These are phyloP conservation scores for Aspergillus ostianus DNA, from an alignment of 495 filamentous ascomycete genomes.

Conservation along the genomic window DNA sequence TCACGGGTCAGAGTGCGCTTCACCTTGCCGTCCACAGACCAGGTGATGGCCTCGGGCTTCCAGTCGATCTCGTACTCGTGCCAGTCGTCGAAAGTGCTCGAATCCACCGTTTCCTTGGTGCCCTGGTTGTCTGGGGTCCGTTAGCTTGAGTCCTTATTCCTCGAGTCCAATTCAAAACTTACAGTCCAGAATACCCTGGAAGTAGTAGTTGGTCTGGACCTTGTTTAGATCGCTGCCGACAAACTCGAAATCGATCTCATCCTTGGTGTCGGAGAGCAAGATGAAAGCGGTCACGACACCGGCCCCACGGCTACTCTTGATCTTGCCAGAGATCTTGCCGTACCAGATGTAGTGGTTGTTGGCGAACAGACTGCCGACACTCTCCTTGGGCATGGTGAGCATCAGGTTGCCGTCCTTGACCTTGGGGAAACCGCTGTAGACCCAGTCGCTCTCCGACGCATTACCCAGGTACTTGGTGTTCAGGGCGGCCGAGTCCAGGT, in stretches of 20 bases:
- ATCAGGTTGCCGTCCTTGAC: slow-evolving; percentile 59
- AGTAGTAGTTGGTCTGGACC: slow-evolving; percentile 95
- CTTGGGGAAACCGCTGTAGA: slow-evolving; percentile 73
- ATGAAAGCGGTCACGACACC: slow-evolving; percentile 98
- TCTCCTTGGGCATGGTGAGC: slow-evolving; percentile 84
- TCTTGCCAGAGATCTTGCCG: slow-evolving; percentile 78
- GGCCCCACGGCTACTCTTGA: slow-evolving; percentile 80
- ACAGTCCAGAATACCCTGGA: slow-evolving; percentile 92
- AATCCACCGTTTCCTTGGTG: slow-evolving; percentile 62
- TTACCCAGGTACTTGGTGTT: slow-evolving; percentile 87
- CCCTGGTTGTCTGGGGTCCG: slow-evolving; percentile 63
- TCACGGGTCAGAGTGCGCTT: slow-evolving; percentile 70
- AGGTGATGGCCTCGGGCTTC: slow-evolving; percentile 79
- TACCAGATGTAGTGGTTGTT: slow-evolving; percentile 96
- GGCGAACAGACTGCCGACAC: slow-evolving; percentile 79
- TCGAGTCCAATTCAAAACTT: slow-evolving; percentile 40
- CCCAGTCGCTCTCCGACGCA: slow-evolving; percentile 76
- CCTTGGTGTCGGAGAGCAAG: slow-evolving; percentile 88
- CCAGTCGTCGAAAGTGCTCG: slow-evolving; percentile 72
- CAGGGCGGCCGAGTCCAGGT: slow-evolving; percentile 62
- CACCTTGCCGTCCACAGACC: slow-evolving; percentile 77
- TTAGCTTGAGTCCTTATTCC: background rate
- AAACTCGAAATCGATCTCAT: slow-evolving; percentile 97
- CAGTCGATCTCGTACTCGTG: slow-evolving; percentile 95
- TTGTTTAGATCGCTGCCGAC: slow-evolving; percentile 74